These are phyloP conservation scores for Beauveria bassiana DNA, from an alignment of 2,329 filamentous ascomycete genomes.

Conservation along the genomic window DNA sequence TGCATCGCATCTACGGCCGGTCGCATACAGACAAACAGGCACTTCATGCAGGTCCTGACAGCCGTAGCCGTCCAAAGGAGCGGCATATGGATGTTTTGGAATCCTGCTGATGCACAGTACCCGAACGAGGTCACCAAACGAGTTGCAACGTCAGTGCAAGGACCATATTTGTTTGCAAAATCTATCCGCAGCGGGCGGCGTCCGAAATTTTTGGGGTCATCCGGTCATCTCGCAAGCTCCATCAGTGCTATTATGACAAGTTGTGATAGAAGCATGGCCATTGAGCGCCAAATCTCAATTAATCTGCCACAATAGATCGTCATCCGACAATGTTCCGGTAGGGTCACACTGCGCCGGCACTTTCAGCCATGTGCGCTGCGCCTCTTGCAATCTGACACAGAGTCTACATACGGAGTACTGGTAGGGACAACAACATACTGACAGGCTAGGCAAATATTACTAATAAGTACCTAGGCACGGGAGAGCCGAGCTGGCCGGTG, in stretches of 20 bases:
- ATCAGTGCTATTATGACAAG: background rate
- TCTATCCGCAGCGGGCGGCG: too few species aligned
- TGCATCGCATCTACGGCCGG: too few species aligned
- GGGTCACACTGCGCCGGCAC: background rate
- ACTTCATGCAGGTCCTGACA: too few species aligned
- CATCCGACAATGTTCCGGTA: background rate
- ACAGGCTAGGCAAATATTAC: background rate
- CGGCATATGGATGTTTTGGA: too few species aligned
- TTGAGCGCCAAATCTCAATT: background rate
- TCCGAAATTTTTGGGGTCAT: too few species aligned
- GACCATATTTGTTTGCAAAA: too few species aligned
- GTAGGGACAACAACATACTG: background rate
- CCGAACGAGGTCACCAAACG: too few species aligned
- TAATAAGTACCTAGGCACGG: background rate
- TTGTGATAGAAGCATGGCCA: background rate
- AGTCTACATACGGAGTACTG: background rate
- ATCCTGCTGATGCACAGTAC: too few species aligned
- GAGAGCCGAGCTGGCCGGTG: background rate
- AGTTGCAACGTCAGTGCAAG: too few species aligned
- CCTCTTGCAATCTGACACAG: too few species aligned
- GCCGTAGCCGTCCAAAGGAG: too few species aligned
- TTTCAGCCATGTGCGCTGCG: background rate
- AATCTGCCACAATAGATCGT: background rate
- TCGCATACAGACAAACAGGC: too few species aligned
- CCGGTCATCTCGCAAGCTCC: background rate